Evolutionary conservation across 371 early-diverging fungal genomes (phyloP), one percentile per base, ranked within the genome.

Genomic region (Parasitella parasitica): DNA sequence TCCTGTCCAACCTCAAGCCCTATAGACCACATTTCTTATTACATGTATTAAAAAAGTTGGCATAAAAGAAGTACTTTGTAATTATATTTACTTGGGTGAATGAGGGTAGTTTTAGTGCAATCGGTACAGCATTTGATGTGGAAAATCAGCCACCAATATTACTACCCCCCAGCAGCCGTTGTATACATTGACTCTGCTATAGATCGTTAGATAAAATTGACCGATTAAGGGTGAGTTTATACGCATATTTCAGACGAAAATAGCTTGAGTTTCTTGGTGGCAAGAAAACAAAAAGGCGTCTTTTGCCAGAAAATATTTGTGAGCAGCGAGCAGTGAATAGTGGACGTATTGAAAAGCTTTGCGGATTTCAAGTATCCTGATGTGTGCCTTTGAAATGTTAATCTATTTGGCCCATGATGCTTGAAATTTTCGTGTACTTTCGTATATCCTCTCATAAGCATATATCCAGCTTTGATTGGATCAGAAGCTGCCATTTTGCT

Each of bases 81-180:
- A 36, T 76, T 71, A 28, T 73, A 76, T 59, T 76, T 73, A 27
- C 73, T 73, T 5, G 76, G 76, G 43, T 76, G 73, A 32, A 76
- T 72, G 46, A 76, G 15, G 71, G 71, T 0, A 60, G 37, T 7
- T 64, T 64, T n/a, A 65, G 26, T 13, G 63, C 48, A 6, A 28
- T 20, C 15, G 57, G 36, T 57, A 43, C 24, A n/a, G 43, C 38
- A 30, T 53, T 61, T 12, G 39, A 35, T 20, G 55, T 49, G 18
- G 55, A 4, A 6, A 51, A 39, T 9, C 16, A 32, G 13, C 51
- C 39, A 18, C 27, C 22, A 13, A 34, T 55, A 18, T 56, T n/a
- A 18, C n/a, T 27, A 37, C 52, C 53, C n/a, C 0, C 27, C 41
- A 28, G 22, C 30, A 43, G 30, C 28, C 32, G 35, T 35, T 9